phyloP scores from a whole-genome alignment of 2,329 filamentous ascomycete genomes.

The Pestalotiopsis sp. region DNA sequence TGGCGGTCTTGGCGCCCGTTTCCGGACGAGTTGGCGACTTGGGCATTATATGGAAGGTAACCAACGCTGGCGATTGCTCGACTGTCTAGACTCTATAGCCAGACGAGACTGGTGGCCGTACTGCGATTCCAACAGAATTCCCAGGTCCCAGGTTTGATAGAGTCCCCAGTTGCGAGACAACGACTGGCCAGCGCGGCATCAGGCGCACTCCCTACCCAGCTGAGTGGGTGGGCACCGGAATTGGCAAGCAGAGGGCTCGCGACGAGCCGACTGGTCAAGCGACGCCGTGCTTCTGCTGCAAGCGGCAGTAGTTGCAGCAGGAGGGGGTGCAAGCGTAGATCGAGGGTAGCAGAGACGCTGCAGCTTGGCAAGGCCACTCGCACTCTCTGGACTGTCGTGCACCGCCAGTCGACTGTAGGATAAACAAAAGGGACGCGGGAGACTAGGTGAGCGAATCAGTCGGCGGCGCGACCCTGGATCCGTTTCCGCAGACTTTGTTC shows the following conservation, averaged over 20 bases:
- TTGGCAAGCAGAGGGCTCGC: not conserved
- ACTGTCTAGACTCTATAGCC: too few relatives aligned
- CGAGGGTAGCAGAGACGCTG: not conserved
- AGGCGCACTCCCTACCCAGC: conserved; percentile 9
- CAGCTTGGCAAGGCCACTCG: too few relatives aligned
- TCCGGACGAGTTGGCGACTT: not conserved
- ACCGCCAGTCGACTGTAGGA: conserved; percentile 1
- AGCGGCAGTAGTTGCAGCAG: conserved; percentile 3
- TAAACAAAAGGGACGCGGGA: conserved; percentile 11
- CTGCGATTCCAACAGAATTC: not conserved
- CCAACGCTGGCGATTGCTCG: too few relatives aligned
- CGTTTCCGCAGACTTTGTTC: not conserved
- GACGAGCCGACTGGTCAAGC: not conserved
- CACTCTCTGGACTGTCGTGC: conserved; percentile 6
- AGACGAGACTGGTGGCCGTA: not conserved
- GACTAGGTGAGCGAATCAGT: not conserved
- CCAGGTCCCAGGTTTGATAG: conserved; percentile 9
- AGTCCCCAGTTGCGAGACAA: not conserved
- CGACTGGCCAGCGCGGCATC: conserved; percentile 5
- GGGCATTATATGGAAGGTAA: not conserved
- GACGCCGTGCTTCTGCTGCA: not conserved
- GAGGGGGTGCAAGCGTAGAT: conserved; percentile 2
- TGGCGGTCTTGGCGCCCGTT: conserved; percentile 4
- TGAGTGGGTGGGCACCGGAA: not conserved
- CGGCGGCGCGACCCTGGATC: not conserved